Percentiles rank a stretch among this genome's conserved stretches.
Evolutionary conservation across 176 grass and related monocot genomes (phyloP).

Genomic region (Stipa capillata): DNA sequence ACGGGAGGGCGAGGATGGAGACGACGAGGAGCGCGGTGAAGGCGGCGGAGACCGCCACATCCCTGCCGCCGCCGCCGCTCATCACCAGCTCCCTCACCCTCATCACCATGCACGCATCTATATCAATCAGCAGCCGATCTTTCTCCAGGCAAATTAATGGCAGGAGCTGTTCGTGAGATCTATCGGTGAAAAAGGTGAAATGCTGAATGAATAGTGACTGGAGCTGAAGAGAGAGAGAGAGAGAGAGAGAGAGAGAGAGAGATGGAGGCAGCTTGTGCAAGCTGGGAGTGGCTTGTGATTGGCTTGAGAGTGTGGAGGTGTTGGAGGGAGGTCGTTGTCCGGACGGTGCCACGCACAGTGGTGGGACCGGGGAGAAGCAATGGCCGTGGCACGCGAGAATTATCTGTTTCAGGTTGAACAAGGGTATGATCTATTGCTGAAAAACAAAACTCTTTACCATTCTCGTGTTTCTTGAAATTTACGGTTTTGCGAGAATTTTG

Average conservation of each 20-base stretch:
- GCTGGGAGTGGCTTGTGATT: conserved; percentile 3
- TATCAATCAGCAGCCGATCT: not conserved
- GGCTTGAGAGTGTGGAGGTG: not conserved
- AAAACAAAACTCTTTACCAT: no score
- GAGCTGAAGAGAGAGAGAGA: not conserved
- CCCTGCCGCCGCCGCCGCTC: conserved; percentile 23
- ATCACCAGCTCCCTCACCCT: conserved; percentile 10
- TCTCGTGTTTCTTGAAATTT: no score
- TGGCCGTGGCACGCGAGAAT: not conserved
- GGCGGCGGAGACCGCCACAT: conserved; percentile 38
- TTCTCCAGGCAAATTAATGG: not conserved
- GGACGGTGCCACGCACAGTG: not conserved
- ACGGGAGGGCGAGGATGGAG: conserved; percentile 71
- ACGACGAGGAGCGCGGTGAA: conserved; percentile 55
- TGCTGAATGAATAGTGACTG: not conserved
- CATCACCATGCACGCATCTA: conserved; percentile 29
- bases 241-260: not conserved
- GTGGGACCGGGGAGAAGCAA: not conserved
- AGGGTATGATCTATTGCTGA: no score
- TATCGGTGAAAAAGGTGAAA: not conserved
- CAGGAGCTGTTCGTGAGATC: not conserved
- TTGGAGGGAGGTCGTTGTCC: conserved; percentile 46
- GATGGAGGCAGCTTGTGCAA: not conserved
- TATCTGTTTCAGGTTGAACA: no score
- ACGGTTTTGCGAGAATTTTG: no score